Base-by-base conservation (phyloP, 148 eudicot genomes). In the Fagopyrum homotropicum region DNA sequence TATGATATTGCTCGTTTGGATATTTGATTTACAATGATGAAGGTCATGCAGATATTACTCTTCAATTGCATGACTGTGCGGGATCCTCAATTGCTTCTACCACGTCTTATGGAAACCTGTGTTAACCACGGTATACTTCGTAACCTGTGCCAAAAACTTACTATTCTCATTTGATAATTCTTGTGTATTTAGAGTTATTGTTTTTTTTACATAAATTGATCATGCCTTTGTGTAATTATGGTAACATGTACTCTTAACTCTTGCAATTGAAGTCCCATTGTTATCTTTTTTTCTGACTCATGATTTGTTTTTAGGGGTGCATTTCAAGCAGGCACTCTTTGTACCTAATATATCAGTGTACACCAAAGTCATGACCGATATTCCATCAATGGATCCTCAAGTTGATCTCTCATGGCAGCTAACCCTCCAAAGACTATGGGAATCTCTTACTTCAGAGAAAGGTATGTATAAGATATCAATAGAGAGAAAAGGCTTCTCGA, bases 1-100 rank as follows among this genome's bases (percentile, higher is more conserved):
- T 14, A 19, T 12, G 17, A 6, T 12, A 69, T 14, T 70, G 29
- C 35, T 6, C 72, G 14, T 66, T 26, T 66, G 6, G 63, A 48
- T 71, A 66, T 19, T 59, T 55, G 75, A 47, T 79, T 87, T 54
- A 54, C 68, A 15, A 56, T 64, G 48, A 80, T 85, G 78, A 72
- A 75, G 72, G 10, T 35, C 29, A 66, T 81, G 90, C 98, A 96
- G 98, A 90, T 96, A 76, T 82, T 96, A 84, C 81, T 96, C 82
- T 96, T 96, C 88, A 96, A 96, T 81, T 96, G 99, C 77, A 96
- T 96, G 99, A 86, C 99, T 48, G 97, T 96, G 72, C 84, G 99
- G 83, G 97, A 96, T 79, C 99, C 99, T 50, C 84, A 85, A 76
- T 80, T 90, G 83, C 98, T 96, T 76, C 95, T 96, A 72, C 98